Percentiles rank a stretch among this genome's conserved stretches.
Evolutionary conservation across 2,329 filamentous ascomycete genomes (phyloP).

Genomic region (Ophiocordyceps camponoti-rufipedis): DNA sequence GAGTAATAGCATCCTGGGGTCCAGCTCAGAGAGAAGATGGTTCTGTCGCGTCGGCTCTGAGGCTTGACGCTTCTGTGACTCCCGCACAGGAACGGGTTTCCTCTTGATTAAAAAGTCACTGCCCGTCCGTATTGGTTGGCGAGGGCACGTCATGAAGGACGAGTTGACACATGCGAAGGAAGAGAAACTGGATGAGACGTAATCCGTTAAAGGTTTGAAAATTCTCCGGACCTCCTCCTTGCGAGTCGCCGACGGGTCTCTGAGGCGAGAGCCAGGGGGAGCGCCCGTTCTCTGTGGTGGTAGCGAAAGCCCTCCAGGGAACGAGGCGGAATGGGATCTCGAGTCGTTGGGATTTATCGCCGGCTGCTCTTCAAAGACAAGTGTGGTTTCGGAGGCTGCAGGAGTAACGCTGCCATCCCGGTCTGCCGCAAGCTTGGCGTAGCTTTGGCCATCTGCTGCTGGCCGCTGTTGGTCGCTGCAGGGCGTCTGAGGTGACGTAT

Average conservation of each 20-base stretch:
- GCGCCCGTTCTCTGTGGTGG: slow-evolving; percentile 5
- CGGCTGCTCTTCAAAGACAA: slow-evolving; percentile 19
- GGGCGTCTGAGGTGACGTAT: neutral
- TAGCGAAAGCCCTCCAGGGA: slow-evolving; percentile 18
- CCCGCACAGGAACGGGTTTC: slow-evolving; percentile 8
- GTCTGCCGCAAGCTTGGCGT: neutral
- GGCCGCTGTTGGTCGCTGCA: slow-evolving; percentile 3
- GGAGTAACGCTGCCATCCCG: slow-evolving; percentile 1
- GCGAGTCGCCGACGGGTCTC: slow-evolving; percentile 4
- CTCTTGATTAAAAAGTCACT: slow-evolving; percentile 9
- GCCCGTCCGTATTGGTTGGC: slow-evolving; percentile 10
- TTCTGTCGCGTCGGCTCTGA: slow-evolving; percentile 9
- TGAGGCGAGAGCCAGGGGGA: slow-evolving; percentile 4
- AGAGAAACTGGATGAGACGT: slow-evolving; percentile 50
- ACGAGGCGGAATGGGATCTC: slow-evolving; percentile 26
- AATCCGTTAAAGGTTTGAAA: slow-evolving; percentile 63
- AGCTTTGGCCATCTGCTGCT: neutral
- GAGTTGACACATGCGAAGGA: slow-evolving; percentile 56
- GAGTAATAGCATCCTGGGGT: slow-evolving; percentile 56
- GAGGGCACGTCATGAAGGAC: slow-evolving; percentile 44
- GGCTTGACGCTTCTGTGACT: slow-evolving; percentile 7
- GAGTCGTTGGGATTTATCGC: slow-evolving; percentile 11
- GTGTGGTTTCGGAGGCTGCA: slow-evolving; percentile 3
- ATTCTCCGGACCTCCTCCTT: slow-evolving; percentile 33
- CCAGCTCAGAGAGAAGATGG: slow-evolving; percentile 30